These are phyloP conservation scores for Histomonas meleagridis DNA, from an alignment of 208 protist species.

Conservation along the genomic window DNA sequence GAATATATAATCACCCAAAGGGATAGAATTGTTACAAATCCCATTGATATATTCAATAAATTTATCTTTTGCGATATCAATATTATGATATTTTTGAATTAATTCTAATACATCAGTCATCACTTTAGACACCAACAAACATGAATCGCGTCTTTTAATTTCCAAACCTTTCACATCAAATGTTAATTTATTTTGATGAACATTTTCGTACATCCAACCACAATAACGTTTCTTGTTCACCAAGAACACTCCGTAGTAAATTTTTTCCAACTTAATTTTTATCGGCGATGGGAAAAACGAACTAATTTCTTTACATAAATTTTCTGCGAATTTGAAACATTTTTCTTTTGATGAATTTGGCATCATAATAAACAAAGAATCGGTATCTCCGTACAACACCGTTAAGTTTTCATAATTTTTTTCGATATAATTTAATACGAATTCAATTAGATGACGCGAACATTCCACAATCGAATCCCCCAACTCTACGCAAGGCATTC, in stretches of 20 bases:
- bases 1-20: not conserved
- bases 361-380: conserved; percentile 5
- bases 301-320: not conserved
- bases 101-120: not conserved
- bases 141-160: conserved; percentile 30
- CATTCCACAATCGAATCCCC: conserved; percentile 28
- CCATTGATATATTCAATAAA: not conserved
- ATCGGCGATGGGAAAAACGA: not conserved
- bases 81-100: not conserved
- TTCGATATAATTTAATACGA: not conserved
- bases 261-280: conserved; percentile 12
- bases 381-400: conserved; percentile 10
- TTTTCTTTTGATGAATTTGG: not conserved
- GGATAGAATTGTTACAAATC: not conserved
- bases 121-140: not conserved
- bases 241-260: not conserved
- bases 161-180: conserved; percentile 25
- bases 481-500: conserved; percentile 19
- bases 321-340: not conserved
- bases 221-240: conserved; percentile 27
- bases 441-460: conserved; percentile 4
- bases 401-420: not conserved
- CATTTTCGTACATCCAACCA: not conserved
- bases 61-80: not conserved
- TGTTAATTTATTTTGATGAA: not conserved